Conservation (phyloP, 192 early-diverging fungal genomes). For the Dispira simplex region DNA sequence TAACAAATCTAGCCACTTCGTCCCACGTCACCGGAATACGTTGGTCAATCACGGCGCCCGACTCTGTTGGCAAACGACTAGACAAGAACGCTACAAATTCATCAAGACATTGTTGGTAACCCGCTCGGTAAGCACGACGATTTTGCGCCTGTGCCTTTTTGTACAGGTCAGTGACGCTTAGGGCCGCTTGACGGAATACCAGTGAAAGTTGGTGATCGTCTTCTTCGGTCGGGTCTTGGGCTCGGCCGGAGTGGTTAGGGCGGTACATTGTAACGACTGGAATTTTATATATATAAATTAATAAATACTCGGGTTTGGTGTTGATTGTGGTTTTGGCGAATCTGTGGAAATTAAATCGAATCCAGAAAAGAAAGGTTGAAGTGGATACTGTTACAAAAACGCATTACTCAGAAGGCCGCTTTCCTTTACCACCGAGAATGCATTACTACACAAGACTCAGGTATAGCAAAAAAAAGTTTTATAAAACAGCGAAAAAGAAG, state of each 20-base stretch:
- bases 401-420: no score
- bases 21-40: conserved; percentile 9
- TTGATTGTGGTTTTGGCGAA: neutral
- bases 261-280: neutral
- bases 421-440: no score
- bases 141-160: conserved; percentile 21
- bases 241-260: neutral
- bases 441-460: no score
- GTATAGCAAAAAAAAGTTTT: no score
- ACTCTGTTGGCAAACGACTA: neutral
- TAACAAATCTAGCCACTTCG: conserved; percentile 6
- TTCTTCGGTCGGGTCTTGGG: neutral
- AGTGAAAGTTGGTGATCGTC: neutral
- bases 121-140: conserved; percentile 17
- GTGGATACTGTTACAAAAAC: no score
- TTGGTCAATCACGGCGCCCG: neutral
- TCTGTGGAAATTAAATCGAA: neutral
- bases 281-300: neutral
- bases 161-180: conserved; percentile 25
- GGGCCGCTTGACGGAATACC: conserved; percentile 16
- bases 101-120: conserved; percentile 24
- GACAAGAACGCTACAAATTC: conserved; percentile 20
- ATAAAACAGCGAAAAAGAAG: no score
- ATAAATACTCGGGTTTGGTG: neutral
- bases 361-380: no score